phyloP scores from a whole-genome alignment of 441 rosid genomes.

The Populus trichocarpa region DNA sequence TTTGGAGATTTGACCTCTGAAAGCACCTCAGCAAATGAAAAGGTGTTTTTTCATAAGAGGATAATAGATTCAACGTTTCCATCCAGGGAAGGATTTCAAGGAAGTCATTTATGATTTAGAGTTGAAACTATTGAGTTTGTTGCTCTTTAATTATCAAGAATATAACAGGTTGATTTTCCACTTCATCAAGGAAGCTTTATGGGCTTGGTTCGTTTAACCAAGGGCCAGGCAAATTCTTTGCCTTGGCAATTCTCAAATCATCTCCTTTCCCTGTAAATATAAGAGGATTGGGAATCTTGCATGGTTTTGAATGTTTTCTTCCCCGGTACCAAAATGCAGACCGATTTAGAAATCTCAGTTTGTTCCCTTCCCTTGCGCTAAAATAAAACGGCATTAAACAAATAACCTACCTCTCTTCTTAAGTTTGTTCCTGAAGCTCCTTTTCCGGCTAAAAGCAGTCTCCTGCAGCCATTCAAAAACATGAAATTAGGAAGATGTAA shows the following conservation, averaged over 20 bases:
- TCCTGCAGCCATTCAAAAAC: conserved; percentile 49
- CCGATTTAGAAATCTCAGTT: not conserved
- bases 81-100: not conserved
- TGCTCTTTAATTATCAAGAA: not conserved
- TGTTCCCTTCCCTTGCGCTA: conserved; percentile 3
- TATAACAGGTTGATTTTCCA: not conserved
- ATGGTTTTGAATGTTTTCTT: not conserved
- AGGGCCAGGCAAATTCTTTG: not conserved
- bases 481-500: conserved; percentile 6
- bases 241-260: not conserved
- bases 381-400: not conserved
- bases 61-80: not conserved
- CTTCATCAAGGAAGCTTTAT: not conserved
- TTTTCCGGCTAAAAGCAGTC: conserved; percentile 87
- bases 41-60: not conserved
- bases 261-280: not conserved
- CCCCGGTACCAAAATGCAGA: not conserved
- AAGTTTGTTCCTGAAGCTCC: conserved; percentile 90
- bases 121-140: not conserved
- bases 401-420: conserved; percentile 69
- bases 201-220: not conserved
- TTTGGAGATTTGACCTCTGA: not conserved
- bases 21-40: not conserved
- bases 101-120: not conserved
- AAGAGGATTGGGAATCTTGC: not conserved